These are phyloP conservation scores for Penstemon eatonii DNA, from an alignment of 257 asterid species.

Conservation along the genomic window DNA sequence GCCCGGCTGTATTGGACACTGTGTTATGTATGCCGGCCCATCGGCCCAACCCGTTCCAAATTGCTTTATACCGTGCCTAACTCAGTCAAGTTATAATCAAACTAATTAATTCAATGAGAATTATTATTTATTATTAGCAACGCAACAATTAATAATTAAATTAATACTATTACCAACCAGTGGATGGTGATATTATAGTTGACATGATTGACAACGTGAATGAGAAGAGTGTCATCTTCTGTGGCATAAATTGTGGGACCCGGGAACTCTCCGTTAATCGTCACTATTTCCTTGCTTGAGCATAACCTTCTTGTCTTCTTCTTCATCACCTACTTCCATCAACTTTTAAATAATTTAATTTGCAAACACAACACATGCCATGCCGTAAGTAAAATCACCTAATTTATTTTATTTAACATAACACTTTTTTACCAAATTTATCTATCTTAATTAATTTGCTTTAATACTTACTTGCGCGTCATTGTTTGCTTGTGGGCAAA, in stretches of 20 bases:
- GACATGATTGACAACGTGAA: slow-evolving; percentile 61
- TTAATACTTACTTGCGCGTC: no score
- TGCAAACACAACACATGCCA: no score
- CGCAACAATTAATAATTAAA: not conserved
- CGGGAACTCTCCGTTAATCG: slow-evolving; percentile 61
- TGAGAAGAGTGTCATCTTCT: slow-evolving; percentile 55
- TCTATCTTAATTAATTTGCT: no score
- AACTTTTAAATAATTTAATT: no score
- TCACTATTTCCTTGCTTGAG: slow-evolving; percentile 55
- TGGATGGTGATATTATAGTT: slow-evolving; percentile 67
- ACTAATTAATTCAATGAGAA: not conserved
- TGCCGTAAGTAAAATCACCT: no score
- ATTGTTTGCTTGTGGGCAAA: no score
- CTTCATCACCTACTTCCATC: slow-evolving; percentile 38
- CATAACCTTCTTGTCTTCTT: slow-evolving; percentile 43
- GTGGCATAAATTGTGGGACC: slow-evolving; percentile 61
- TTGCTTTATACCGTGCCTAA: slow-evolving; percentile 68
- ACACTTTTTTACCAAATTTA: no score
- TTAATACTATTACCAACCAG: slow-evolving; percentile 38
- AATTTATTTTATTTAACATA: no score
- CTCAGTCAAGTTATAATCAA: not conserved
- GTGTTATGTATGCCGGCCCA: slow-evolving; percentile 68
- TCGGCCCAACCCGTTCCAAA: slow-evolving; percentile 72
- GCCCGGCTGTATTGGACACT: slow-evolving; percentile 63
- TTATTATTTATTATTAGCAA: not conserved